Percentiles rank a stretch among this genome's conserved stretches.
Evolutionary conservation across 2,329 filamentous ascomycete genomes (phyloP).

Genomic region (Aspergillus luchuensis): DNA sequence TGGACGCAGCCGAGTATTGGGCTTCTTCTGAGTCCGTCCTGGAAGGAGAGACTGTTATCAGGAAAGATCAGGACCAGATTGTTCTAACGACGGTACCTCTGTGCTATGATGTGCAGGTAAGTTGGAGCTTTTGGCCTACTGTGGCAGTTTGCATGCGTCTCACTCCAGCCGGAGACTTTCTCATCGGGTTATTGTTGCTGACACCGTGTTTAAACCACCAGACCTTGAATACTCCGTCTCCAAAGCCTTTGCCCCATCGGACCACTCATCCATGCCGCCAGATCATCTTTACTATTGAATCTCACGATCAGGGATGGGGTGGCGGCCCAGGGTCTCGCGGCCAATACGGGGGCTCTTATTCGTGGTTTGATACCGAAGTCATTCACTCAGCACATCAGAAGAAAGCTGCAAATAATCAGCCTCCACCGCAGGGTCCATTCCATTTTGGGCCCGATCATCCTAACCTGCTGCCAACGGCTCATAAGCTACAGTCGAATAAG

Average conservation of each 20-base stretch:
- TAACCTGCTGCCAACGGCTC: slow-evolving; percentile 31
- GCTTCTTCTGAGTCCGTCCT: slow-evolving; percentile 27
- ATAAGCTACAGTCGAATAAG: slow-evolving; percentile 37
- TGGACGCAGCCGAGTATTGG: slow-evolving; percentile 44
- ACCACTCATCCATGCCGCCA: slow-evolving; percentile 42
- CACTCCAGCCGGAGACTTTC: background rate
- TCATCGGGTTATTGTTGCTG: background rate
- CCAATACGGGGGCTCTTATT: slow-evolving; percentile 37
- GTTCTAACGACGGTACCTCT: slow-evolving; percentile 39
- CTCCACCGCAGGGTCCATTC: slow-evolving; percentile 17
- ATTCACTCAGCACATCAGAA: slow-evolving; percentile 29
- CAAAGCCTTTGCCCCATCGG: slow-evolving; percentile 36
- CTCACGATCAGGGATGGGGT: slow-evolving; percentile 42
- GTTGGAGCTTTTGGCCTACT: too few species aligned
- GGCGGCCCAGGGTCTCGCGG: slow-evolving; percentile 19
- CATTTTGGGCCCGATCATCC: slow-evolving; percentile 28
- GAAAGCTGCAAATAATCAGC: slow-evolving; percentile 19
- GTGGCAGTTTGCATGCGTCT: slow-evolving; percentile 5
- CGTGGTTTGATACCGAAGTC: slow-evolving; percentile 44
- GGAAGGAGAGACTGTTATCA: slow-evolving; percentile 24
- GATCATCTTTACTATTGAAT: slow-evolving; percentile 38
- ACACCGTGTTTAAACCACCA: slow-evolving; percentile 7
- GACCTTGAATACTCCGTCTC: slow-evolving; percentile 18
- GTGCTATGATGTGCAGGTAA: slow-evolving; percentile 36
- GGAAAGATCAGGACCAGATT: slow-evolving; percentile 37